Conservation (phyloP, 768 basidiomycete genomes). For the Hericium rajendrae region DNA sequence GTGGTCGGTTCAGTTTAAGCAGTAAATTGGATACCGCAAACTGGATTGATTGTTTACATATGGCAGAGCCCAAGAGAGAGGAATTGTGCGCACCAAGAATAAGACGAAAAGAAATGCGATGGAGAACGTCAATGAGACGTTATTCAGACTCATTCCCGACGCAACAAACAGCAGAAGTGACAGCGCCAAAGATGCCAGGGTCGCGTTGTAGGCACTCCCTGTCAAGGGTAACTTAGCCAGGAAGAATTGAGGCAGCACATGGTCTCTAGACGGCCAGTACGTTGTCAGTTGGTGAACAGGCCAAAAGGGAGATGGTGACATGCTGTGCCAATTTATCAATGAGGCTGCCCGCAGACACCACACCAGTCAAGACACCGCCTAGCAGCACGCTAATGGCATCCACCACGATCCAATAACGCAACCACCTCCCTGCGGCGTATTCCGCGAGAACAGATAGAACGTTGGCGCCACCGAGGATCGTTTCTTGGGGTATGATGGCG, state of each 20-base stretch:
- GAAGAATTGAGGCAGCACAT: constrained; percentile 11
- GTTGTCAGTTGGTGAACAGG: not conserved
- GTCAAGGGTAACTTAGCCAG: constrained; percentile 9
- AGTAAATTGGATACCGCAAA: constrained; percentile 10
- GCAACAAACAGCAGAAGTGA: constrained; percentile 12
- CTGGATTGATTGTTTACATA: not conserved
- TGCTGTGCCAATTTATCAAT: constrained; percentile 12
- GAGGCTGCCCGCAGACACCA: constrained; percentile 8
- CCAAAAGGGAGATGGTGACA: not conserved
- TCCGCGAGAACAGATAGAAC: constrained; percentile 11
- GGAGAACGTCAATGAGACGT: constrained; percentile 13
- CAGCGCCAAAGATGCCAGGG: constrained; percentile 4
- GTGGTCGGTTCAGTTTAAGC: constrained; percentile 10
- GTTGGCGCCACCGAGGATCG: constrained; percentile 6
- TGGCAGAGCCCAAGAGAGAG: not conserved
- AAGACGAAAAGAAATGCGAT: constrained; percentile 13
- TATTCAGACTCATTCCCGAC: constrained; percentile 12
- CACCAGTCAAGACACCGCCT: constrained; percentile 13
- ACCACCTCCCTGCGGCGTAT: constrained; percentile 9
- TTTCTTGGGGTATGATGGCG: constrained; percentile 5
- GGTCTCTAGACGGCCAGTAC: constrained; percentile 3
- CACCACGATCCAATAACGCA: constrained; percentile 10
- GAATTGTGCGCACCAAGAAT: constrained; percentile 2
- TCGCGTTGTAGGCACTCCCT: constrained; percentile 7
- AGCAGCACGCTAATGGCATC: constrained; percentile 12